phyloP scores from a whole-genome alignment of 345 rosid genomes.

The Eucalyptus sp. region DNA sequence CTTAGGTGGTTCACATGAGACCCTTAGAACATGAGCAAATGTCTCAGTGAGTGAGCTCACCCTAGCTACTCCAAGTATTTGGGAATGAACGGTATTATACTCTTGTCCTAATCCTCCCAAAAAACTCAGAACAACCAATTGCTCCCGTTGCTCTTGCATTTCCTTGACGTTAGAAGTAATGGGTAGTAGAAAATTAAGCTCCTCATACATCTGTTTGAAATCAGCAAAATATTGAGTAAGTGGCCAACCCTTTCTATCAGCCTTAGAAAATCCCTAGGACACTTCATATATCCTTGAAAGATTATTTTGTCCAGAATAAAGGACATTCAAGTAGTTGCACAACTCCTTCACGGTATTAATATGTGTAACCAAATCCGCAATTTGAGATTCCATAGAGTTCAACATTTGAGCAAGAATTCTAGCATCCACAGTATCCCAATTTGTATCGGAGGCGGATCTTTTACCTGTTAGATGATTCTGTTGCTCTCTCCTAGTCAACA shows the following conservation, averaged over 20 bases:
- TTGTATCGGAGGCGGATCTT: background rate
- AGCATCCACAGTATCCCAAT: background rate
- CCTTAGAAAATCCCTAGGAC: background rate
- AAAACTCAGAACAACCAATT: background rate
- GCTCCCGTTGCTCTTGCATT: background rate
- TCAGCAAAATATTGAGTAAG: background rate
- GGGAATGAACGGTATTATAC: fast-evolving
- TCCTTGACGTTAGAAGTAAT: background rate
- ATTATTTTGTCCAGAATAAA: background rate
- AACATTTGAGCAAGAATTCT: background rate
- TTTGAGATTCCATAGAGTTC: background rate
- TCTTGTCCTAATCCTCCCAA: background rate
- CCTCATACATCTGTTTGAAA: background rate
- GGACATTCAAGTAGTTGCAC: background rate
- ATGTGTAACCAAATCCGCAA: background rate
- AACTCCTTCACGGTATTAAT: background rate
- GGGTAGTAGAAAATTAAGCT: background rate
- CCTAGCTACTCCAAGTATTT: background rate
- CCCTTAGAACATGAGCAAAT: background rate
- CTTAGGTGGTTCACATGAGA: background rate
- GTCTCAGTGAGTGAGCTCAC: background rate
- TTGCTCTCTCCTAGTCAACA: background rate
- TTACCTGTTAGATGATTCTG: background rate
- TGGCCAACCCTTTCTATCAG: background rate
- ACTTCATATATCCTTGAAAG: background rate